Percentiles rank a stretch among this genome's conserved stretches.
phyloP scores from a whole-genome alignment of 1,139 yeast species.

The Yamadazyma atlantica region DNA sequence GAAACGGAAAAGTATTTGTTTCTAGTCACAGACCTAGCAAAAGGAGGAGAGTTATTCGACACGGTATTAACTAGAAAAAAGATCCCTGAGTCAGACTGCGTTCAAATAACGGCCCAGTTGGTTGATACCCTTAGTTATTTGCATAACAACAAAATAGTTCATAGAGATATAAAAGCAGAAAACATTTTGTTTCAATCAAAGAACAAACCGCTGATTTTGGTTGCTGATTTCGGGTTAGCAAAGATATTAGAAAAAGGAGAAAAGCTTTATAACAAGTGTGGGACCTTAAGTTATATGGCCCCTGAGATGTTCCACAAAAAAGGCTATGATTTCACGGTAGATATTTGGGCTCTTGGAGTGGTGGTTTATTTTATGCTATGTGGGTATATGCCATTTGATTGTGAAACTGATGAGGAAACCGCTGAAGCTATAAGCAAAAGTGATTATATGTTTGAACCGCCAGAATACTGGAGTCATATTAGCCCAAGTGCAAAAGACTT shows the following conservation, averaged over 20 bases:
- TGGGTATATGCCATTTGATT: slow-evolving; percentile 79
- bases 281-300: slow-evolving; percentile 76
- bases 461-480: slow-evolving; percentile 61
- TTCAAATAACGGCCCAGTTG: slow-evolving; percentile 32
- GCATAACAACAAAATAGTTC: slow-evolving; percentile 36
- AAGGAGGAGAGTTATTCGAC: slow-evolving; percentile 70
- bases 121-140: slow-evolving; percentile 31
- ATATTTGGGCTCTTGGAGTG: slow-evolving; percentile 80
- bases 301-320: slow-evolving; percentile 58
- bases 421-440: slow-evolving; percentile 56
- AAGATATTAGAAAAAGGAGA: slow-evolving; percentile 27
- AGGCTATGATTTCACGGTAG: slow-evolving; percentile 63
- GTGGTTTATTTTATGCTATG: slow-evolving; percentile 68
- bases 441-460: slow-evolving; percentile 61
- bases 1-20: slow-evolving; percentile 62
- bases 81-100: slow-evolving; percentile 49
- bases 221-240: slow-evolving; percentile 76
- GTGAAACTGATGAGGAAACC: slow-evolving; percentile 72
- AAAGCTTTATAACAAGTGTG: slow-evolving; percentile 38
- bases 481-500: slow-evolving; percentile 59
- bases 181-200: slow-evolving; percentile 32
- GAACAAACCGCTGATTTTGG: slow-evolving; percentile 44
- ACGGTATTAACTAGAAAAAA: slow-evolving; percentile 46
- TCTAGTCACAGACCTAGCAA: slow-evolving; percentile 65
- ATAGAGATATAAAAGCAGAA: slow-evolving; percentile 44